Conservation (phyloP, 2,329 filamentous ascomycete species). For the Ophiosphaerella korrae region DNA sequence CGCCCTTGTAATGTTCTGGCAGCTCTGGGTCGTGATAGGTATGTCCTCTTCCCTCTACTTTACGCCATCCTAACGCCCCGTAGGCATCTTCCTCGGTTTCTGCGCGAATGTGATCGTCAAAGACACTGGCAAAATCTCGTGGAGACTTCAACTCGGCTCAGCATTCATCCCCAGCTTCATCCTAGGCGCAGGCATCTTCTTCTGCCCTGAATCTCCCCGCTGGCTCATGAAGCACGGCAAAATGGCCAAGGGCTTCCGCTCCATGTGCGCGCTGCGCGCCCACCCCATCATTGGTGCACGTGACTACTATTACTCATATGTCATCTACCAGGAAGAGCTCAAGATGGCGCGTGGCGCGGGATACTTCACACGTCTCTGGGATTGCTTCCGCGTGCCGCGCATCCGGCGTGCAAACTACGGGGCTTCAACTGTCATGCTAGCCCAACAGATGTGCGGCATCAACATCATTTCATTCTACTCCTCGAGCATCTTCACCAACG, state of each 20-base stretch:
- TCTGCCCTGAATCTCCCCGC: slow-evolving; percentile 37
- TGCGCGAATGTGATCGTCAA: slow-evolving; percentile 39
- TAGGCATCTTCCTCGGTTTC: slow-evolving; percentile 46
- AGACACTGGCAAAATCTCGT: slow-evolving; percentile 40
- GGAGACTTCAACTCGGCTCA: slow-evolving; percentile 31
- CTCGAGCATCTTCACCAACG: slow-evolving; percentile 69
- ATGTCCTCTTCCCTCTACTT: not conserved
- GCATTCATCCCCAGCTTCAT: slow-evolving; percentile 38
- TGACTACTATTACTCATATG: slow-evolving; percentile 46
- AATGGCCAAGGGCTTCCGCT: slow-evolving; percentile 51
- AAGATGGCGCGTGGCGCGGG: slow-evolving; percentile 39
- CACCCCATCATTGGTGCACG: slow-evolving; percentile 42
- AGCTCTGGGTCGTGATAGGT: slow-evolving; percentile 47
- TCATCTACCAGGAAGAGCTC: slow-evolving; percentile 44
- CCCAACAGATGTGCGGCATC: slow-evolving; percentile 50
- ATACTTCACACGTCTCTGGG: slow-evolving; percentile 51
- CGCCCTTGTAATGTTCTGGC: slow-evolving; percentile 48
- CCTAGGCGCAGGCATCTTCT: slow-evolving; percentile 37
- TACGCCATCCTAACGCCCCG: too few species aligned
- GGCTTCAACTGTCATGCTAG: slow-evolving; percentile 49
- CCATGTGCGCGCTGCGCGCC: slow-evolving; percentile 52
- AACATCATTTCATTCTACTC: slow-evolving; percentile 88
- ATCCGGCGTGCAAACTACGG: slow-evolving; percentile 47
- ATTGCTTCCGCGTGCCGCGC: slow-evolving; percentile 52
- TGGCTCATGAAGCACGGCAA: slow-evolving; percentile 47